These are phyloP conservation scores for Aspergillus asperescens DNA, from an alignment of 495 filamentous ascomycete genomes.

Conservation along the genomic window DNA sequence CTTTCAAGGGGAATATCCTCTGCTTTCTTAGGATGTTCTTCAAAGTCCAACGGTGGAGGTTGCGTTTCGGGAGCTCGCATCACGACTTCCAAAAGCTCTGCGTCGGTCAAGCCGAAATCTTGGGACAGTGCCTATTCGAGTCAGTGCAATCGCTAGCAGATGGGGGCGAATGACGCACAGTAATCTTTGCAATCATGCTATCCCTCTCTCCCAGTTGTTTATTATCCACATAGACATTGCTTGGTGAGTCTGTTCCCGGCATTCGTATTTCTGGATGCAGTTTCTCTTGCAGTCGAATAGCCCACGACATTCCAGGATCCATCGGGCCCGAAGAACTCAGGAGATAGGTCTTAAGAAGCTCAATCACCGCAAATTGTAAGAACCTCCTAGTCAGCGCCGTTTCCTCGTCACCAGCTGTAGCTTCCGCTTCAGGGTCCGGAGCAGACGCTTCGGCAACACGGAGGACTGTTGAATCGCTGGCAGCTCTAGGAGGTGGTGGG, in stretches of 20 bases:
- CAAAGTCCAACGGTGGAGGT: constrained; percentile 39
- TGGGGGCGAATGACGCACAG: constrained; percentile 45
- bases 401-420: constrained; percentile 47
- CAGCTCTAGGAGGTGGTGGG: constrained; percentile 63
- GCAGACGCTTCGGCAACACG: constrained; percentile 48
- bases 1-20: constrained; percentile 71
- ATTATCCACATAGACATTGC: constrained; percentile 57
- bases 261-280: constrained; percentile 48
- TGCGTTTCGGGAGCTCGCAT: constrained; percentile 26
- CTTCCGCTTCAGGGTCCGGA: constrained; percentile 76
- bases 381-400: constrained; percentile 58
- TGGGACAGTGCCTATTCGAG: constrained; percentile 57
- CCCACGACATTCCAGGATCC: constrained; percentile 66
- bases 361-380: constrained; percentile 80
- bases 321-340: constrained; percentile 50
- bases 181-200: constrained; percentile 69
- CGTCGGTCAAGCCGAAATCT: constrained; percentile 57
- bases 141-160: not conserved
- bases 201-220: constrained; percentile 59
- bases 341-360: constrained; percentile 77
- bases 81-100: constrained; percentile 47
- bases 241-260: constrained; percentile 49
- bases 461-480: constrained; percentile 45
- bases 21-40: constrained; percentile 41
- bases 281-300: constrained; percentile 69